Base-by-base conservation (phyloP, 2,329 filamentous ascomycete genomes). In the Aspergillus sp. region DNA sequence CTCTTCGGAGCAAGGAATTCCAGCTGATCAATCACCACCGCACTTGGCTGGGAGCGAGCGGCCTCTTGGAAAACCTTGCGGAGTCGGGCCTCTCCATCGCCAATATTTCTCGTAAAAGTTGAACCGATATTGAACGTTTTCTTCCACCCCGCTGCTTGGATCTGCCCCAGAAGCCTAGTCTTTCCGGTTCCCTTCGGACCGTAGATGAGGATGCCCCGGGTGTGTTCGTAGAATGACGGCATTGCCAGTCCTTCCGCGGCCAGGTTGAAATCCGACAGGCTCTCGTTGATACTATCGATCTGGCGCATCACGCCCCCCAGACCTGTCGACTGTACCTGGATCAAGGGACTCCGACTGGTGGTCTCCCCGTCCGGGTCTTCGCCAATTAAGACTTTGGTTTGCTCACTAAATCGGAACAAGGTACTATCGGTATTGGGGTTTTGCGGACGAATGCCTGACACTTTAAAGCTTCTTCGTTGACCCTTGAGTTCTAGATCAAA, bases 101-200 rank as follows among this genome's bases (percentile, higher is more conserved):
- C 75, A 5, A 72, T 64, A 48, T 65, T 69, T 46, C 64, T 64
- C 23, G 65, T 61, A 10, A 72, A 56, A 9, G 64, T 62, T 5
- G 71, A 69, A 19, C 68, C 67, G 45, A 72, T 62, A 47, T 58
- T 80, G 58, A 88, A 81, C 1, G 91, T 83, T 38, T 82, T 83
- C 19, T 83, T 84, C 89, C 91, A 96, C 53, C 80, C 81, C 0
- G 85, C 83, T 5, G 77, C 79, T 7, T 85, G 82, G 17, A 97
- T 78, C 29, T 83, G 81, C 14, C 87, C 71, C 1, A 97, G 75
- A 0, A 97, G 76, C 58, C 88, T 80, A 0, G 85, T 88, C 74
- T 97, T 97, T 20, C 93, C 93, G 0, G 89, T 95, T 10, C 93
- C 92, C 56, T 84, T 83, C 16, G 89, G 86, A 13, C 93, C 93